Base-by-base conservation (phyloP, 108 stramenopile genomes). In the Epithemia pelagica region DNA sequence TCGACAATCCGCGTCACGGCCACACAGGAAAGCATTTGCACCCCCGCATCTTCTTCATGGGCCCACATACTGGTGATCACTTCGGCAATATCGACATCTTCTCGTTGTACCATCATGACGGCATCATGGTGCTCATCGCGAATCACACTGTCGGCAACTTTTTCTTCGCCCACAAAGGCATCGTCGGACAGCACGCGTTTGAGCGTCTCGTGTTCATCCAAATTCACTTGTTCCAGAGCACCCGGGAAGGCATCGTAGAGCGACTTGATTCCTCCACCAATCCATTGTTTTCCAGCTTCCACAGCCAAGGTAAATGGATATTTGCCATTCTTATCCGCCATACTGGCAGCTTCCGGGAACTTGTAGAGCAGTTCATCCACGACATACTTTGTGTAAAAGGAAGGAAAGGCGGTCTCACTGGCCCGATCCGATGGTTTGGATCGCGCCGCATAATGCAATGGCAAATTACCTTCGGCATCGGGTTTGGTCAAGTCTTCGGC, bases 51-150 rank as follows among this genome's bases (percentile, higher is more conserved):
- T 68, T 90, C 88, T 80, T 90, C 88, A 59, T 89, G 84, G 2
- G 91, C 91, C 91, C 91, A 93, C 91, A 93, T 88, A 46, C 74
- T 74, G 10, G 82, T 80, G 21, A 84, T 74, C 7, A 93, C 81
- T 66, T 93, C 91, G 22, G 81, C 55, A 21, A 86, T 68, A 30
- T 75, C 68, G 0, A 82, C 83, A 67, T 79, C 64, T 0, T 76
- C 27, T 65, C 78, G 74, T 74, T 93, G 91, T 2, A 93, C 91
- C 21, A 93, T 68, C 88, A 93, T 90, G 62, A 93, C 86, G 52
- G 91, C 91, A 71, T 90, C 91, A 58, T 93, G 80, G 33, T 85
- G 83, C 67, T 90, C 85, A 59, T 92, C 91, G 56, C 85, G 86
- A 66, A 88, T 76, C 52, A 88, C 75, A 77, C 29, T 65, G 59